Evolutionary conservation across 2,329 filamentous ascomycete genomes (phyloP).

Genomic region (Exophiala calicioides): DNA sequence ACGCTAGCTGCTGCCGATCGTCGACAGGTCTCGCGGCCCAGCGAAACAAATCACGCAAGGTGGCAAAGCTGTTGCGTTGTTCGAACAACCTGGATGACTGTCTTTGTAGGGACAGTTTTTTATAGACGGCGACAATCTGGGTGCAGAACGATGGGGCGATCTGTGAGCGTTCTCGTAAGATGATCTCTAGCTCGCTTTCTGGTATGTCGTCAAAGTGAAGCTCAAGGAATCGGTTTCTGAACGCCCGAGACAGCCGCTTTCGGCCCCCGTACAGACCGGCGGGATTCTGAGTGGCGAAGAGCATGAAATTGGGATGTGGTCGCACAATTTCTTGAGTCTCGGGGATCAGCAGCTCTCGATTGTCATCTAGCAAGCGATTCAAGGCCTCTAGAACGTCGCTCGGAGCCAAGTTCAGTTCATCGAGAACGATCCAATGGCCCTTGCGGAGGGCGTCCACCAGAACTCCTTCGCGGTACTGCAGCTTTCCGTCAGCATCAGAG

Average conservation of each 20-base stretch:
- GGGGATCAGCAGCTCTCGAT: slow-evolving; percentile 89
- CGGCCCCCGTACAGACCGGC: slow-evolving; percentile 92
- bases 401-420: slow-evolving; percentile 94
- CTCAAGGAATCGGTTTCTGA: slow-evolving; percentile 95
- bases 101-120: slow-evolving; percentile 82
- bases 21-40: slow-evolving; percentile 89
- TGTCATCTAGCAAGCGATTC: slow-evolving; percentile 94
- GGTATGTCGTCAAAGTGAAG: slow-evolving; percentile 98
- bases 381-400: slow-evolving; percentile 96
- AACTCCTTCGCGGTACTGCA: slow-evolving; percentile 90
- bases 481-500: slow-evolving; percentile 77
- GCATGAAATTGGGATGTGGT: slow-evolving; percentile 92
- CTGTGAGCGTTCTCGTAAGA: slow-evolving; percentile 82
- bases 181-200: slow-evolving; percentile 87
- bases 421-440: slow-evolving; percentile 96
- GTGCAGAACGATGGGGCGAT: slow-evolving; percentile 89
- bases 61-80: slow-evolving; percentile 96
- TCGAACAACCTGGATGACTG: slow-evolving; percentile 93
- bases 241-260: slow-evolving; percentile 89
- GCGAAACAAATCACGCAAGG: slow-evolving; percentile 88
- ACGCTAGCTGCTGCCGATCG: slow-evolving; percentile 81
- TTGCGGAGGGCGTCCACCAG: slow-evolving; percentile 88
- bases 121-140: slow-evolving; percentile 90
- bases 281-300: slow-evolving; percentile 97
- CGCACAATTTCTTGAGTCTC: slow-evolving; percentile 93